Evolutionary conservation across 2,329 filamentous ascomycete genomes (phyloP), one percentile per base, ranked within the genome.

Genomic region (Colletotrichum musae): DNA sequence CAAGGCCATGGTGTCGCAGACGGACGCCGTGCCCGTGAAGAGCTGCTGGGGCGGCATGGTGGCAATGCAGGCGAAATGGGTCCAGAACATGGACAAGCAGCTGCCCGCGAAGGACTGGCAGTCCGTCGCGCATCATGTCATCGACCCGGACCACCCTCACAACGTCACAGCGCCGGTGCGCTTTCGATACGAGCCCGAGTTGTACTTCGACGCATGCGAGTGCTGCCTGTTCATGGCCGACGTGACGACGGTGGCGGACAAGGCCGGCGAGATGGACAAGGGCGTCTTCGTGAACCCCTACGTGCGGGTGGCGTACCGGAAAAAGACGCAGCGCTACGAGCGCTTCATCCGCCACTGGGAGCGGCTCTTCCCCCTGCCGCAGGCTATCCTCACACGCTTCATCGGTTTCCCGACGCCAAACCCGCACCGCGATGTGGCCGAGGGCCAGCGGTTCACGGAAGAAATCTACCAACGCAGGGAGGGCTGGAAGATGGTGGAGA

Each of bases 41-140:
- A 91, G 90, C 72, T 94, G 93, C 79, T 94, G 92, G 93, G 91
- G 92, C 60, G 93, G 93, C 24, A 94, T 94, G 88, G 90, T 89
- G 2, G 88, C 88, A 2, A 91, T 91, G 78, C 86, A 91, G 75
- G 89, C 88, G 1, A 80, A 81, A 54, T 89, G 87, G 77, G 87
- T 92, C 54, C 87, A 90, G 73, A 80, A 83, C 71, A 51, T 76
- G 51, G 73, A 77, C 50, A 59, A 62, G 16, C 70, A 72, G 13
- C 73, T 82, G 36, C 80, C 80, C 9, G 64, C 68, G 6, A 76
- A 77, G 1, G 72, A 77, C 50, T 82, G 81, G 69, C 77, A 61
- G 36, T 48, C 66, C n/a, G 50, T 60, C 0, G 66, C 66, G 16
- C 66, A 69, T 56, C 66, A 69, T 53, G 75, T 80, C 59, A 75